phyloP scores from a whole-genome alignment of 2,329 filamentous ascomycete species.

The Dactylellina parvicollis region DNA sequence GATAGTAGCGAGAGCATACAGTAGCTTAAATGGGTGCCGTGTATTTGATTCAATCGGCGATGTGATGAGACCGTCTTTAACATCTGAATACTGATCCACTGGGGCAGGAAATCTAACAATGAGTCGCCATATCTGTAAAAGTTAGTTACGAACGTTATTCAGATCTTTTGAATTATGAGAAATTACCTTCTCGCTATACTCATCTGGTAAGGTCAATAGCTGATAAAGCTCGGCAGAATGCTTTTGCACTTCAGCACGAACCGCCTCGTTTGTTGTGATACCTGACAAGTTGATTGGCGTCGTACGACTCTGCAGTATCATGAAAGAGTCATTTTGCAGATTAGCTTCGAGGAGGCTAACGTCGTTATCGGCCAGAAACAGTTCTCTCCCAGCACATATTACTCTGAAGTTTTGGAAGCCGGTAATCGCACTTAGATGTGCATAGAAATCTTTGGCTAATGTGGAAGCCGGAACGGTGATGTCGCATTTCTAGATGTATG shows the following conservation, averaged over 20 bases:
- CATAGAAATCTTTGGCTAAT: constrained; percentile 40
- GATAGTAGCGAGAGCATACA: constrained; percentile 39
- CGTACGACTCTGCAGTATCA: constrained; percentile 49
- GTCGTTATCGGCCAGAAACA: constrained; percentile 55
- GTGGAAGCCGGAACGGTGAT: constrained; percentile 38
- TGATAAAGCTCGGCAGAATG: constrained; percentile 87
- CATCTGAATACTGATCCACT: constrained; percentile 37
- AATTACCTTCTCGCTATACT: constrained; percentile 48
- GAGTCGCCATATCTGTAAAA: constrained; percentile 38
- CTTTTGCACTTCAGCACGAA: constrained; percentile 81
- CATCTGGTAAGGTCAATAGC: constrained; percentile 75
- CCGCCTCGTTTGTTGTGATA: constrained; percentile 59
- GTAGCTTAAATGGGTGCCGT: constrained; percentile 41
- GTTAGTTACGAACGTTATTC: not conserved
- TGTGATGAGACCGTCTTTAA: constrained; percentile 30
- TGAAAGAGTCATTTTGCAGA: constrained; percentile 52
- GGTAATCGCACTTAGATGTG: constrained; percentile 26
- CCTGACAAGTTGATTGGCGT: constrained; percentile 30
- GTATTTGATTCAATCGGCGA: constrained; percentile 28
- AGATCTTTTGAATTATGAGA: not conserved
- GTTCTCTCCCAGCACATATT: constrained; percentile 55
- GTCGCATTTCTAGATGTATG: constrained; percentile 38
- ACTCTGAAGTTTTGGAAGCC: constrained; percentile 55
- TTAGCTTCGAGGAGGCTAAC: constrained; percentile 55
- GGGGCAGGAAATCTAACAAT: constrained; percentile 44